These are phyloP conservation scores for Fusarium papillatum DNA, from an alignment of 2,329 filamentous ascomycete genomes.

Conservation along the genomic window DNA sequence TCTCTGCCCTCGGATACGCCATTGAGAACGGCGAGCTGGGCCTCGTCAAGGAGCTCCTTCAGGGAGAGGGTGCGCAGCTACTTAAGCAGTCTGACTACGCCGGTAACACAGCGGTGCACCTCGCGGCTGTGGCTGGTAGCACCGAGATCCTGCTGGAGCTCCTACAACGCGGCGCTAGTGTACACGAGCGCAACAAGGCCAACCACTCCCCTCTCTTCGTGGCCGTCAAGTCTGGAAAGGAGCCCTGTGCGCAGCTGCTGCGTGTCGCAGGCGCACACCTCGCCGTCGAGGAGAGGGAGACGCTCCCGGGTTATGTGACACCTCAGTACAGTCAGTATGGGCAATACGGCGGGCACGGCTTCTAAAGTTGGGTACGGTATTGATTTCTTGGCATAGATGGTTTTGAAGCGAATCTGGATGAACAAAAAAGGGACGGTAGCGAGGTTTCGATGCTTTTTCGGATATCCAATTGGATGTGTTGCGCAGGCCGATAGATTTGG, in stretches of 20 bases:
- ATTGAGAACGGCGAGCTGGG: conserved; percentile 79
- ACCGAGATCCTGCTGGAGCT: conserved; percentile 70
- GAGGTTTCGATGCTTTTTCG: conserved; percentile 8
- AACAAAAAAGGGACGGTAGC: conserved; percentile 11
- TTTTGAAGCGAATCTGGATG: conserved; percentile 14
- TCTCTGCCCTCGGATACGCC: conserved; percentile 85
- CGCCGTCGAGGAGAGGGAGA: conserved; percentile 56
- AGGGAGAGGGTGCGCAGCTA: conserved; percentile 73
- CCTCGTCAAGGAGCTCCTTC: conserved; percentile 76
- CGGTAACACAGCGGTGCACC: conserved; percentile 79
- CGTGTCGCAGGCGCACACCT: conserved; percentile 72
- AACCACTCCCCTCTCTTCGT: conserved; percentile 77
- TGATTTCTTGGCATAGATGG: not conserved
- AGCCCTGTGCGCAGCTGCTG: conserved; percentile 66
- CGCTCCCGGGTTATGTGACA: conserved; percentile 40
- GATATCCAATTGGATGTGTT: not conserved
- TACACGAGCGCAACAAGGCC: conserved; percentile 74
- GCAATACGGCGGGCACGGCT: conserved; percentile 15
- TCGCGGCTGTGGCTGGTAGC: conserved; percentile 68
- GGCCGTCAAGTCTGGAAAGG: conserved; percentile 69
- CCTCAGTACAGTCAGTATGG: conserved; percentile 33
- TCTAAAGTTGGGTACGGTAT: conserved; percentile 4
- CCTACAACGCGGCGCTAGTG: conserved; percentile 73
- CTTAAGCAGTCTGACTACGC: conserved; percentile 85
- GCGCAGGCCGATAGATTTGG: not conserved